Conservation (phyloP, 495 filamentous ascomycete species). For the Aspergillus steynii region DNA sequence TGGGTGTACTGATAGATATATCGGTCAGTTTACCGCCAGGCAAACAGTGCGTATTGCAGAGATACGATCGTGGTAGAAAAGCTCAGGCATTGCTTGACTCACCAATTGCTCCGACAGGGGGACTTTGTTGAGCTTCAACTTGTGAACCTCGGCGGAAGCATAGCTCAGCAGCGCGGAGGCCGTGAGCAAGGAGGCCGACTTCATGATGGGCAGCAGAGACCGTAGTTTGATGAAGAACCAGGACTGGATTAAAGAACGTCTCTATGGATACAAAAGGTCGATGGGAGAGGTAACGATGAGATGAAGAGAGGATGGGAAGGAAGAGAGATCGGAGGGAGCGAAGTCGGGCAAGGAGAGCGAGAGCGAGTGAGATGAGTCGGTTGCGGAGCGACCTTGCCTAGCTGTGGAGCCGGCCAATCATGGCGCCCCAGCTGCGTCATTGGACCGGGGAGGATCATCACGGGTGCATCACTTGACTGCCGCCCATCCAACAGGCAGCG, state of each 20-base stretch:
- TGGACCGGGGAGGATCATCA: conserved; percentile 20
- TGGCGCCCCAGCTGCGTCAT: conserved; percentile 24
- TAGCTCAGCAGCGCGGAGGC: conserved; percentile 79
- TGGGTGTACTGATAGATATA: conserved; percentile 57
- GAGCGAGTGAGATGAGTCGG: conserved; percentile 24
- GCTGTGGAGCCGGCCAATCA: conserved; percentile 22
- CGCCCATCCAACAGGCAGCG: neutral
- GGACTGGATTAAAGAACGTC: conserved; percentile 7
- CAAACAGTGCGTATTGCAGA: neutral
- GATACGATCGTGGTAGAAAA: neutral
- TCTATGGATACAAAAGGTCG: conserved; percentile 10
- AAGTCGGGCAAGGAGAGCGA: conserved; percentile 14
- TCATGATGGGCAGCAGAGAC: conserved; percentile 61
- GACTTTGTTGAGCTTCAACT: conserved; percentile 96
- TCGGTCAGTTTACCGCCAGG: conserved; percentile 15
- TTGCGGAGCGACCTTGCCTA: conserved; percentile 27
- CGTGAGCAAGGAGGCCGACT: conserved; percentile 72
- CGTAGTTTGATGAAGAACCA: neutral
- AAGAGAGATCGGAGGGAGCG: conserved; percentile 10
- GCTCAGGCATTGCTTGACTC: conserved; percentile 34
- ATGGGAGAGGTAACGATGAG: conserved; percentile 23
- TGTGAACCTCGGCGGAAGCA: conserved; percentile 81
- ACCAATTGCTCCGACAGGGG: conserved; percentile 91
- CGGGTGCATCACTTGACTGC: conserved; percentile 17
- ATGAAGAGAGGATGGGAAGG: conserved; percentile 16